Conservation (phyloP, 768 basidiomycete species). For the Leccinum longicurvipes region DNA sequence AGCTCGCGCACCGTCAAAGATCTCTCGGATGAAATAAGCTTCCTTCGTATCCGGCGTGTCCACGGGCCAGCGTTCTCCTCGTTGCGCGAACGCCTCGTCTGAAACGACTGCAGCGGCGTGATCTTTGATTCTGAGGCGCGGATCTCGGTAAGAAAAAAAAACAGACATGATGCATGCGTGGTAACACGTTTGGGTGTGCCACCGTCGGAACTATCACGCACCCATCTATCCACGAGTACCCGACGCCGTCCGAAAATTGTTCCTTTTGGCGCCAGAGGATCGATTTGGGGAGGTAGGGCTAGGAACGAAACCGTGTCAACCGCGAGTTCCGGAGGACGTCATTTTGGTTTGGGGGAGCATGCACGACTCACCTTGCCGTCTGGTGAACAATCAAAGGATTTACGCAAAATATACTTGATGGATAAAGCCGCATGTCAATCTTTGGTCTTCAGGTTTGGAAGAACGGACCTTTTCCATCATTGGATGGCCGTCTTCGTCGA, state of each 20-base stretch:
- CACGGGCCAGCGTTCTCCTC: slow-evolving; percentile 69
- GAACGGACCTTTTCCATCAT: slow-evolving; percentile 88
- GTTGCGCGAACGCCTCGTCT: slow-evolving; percentile 75
- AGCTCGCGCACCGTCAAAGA: slow-evolving; percentile 68
- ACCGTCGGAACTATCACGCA: slow-evolving; percentile 30
- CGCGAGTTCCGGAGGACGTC: not conserved
- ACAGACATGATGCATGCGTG: not conserved
- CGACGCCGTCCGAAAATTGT: slow-evolving; percentile 98
- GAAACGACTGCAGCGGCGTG: slow-evolving; percentile 73
- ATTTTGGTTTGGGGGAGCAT: not conserved
- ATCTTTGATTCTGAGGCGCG: slow-evolving; percentile 73
- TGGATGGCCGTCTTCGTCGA: slow-evolving; percentile 83
- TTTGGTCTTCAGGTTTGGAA: slow-evolving; percentile 4
- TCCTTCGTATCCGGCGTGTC: slow-evolving; percentile 95
- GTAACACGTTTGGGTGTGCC: not conserved
- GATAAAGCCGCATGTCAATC: slow-evolving; percentile 1
- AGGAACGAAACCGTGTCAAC: not conserved
- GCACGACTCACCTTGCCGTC: slow-evolving; percentile 58
- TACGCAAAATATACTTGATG: slow-evolving; percentile 84
- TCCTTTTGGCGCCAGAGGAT: slow-evolving; percentile 99
- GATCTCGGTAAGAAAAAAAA: not conserved
- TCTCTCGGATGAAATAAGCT: slow-evolving; percentile 87
- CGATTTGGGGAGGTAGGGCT: slow-evolving; percentile 90
- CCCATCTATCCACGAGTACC: slow-evolving; percentile 99
- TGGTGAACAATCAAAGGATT: slow-evolving; percentile 87